Percentiles rank a stretch among this genome's conserved stretches.
phyloP scores from a whole-genome alignment of 176 grass and related monocot genomes.

The Eremochloa ophiuroides region DNA sequence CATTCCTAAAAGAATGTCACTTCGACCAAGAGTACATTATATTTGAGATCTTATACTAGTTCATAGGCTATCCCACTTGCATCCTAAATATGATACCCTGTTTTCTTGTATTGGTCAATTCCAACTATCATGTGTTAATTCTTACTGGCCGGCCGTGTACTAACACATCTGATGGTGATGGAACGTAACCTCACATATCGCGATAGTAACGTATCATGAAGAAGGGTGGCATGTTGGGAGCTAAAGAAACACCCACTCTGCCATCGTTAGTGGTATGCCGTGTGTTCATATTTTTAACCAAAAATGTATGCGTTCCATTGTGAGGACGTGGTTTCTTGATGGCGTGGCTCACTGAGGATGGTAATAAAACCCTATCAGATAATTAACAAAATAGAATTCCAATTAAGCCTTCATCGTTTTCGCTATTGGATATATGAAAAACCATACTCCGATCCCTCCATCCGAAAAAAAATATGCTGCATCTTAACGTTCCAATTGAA shows the following conservation, averaged over 20 bases:
- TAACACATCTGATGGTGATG: background rate
- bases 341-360: background rate
- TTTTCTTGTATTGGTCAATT: background rate
- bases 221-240: background rate
- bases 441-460: too few relatives aligned
- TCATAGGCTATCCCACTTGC: too few relatives aligned
- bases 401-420: background rate
- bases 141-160: background rate
- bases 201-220: background rate
- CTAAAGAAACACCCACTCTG: background rate
- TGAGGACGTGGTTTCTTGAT: background rate
- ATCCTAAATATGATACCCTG: too few relatives aligned
- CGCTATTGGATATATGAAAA: background rate
- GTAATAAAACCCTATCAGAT: background rate
- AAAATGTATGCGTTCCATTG: background rate
- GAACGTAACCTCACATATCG: background rate
- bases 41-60: too few relatives aligned
- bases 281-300: background rate
- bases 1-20: too few relatives aligned
- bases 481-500: background rate
- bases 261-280: background rate
- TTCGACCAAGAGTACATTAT: too few relatives aligned
- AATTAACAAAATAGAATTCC: background rate
- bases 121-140: background rate
- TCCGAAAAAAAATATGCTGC: too few relatives aligned